Percentiles rank a stretch among this genome's conserved stretches.
Evolutionary conservation across 164 flowering plant genomes (phyloP).

Genomic region (Chimonanthus salicifolius): DNA sequence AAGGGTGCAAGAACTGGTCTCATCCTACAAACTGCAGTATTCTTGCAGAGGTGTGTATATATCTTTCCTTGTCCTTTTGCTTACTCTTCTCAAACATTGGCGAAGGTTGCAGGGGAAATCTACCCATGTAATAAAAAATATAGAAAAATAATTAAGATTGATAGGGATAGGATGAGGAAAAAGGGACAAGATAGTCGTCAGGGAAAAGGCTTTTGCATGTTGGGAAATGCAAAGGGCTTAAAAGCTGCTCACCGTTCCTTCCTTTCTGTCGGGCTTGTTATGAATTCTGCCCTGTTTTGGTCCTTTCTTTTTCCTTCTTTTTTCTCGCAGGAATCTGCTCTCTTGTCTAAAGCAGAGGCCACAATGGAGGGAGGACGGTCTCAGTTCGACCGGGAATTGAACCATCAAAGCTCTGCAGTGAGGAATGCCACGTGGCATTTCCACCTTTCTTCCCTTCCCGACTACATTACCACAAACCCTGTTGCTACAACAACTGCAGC

Average conservation of each 20-base stretch:
- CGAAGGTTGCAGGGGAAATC: neutral
- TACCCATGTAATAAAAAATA: neutral
- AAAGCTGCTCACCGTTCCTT: slow-evolving; percentile 68
- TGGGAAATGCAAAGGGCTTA: slow-evolving; percentile 67
- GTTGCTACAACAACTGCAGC: neutral
- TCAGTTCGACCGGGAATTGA: slow-evolving; percentile 39
- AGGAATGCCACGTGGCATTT: slow-evolving; percentile 58
- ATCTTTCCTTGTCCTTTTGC: slow-evolving; percentile 6
- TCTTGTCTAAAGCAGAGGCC: slow-evolving; percentile 35
- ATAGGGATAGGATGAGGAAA: slow-evolving; percentile 6
- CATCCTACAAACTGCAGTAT: slow-evolving; percentile 46
- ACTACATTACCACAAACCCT: slow-evolving; percentile 18
- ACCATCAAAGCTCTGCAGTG: slow-evolving; percentile 27
- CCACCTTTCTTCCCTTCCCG: slow-evolving; percentile 33
- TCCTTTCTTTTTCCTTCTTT: slow-evolving; percentile 10
- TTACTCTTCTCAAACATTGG: neutral
- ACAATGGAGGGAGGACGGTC: slow-evolving; percentile 47
- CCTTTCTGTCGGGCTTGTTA: slow-evolving; percentile 66
- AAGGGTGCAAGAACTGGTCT: slow-evolving; percentile 53
- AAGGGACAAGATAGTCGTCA: slow-evolving; percentile 4
- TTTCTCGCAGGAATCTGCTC: slow-evolving; percentile 40
- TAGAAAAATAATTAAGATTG: neutral
- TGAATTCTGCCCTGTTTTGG: slow-evolving; percentile 33
- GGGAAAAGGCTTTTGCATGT: slow-evolving; percentile 35
- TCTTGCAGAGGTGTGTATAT: slow-evolving; percentile 17